A percentile compares a stretch with the other conserved stretches of the same genome.
phyloP scores from a whole-genome alignment of 768 basidiomycete species.

The Xerocomellus intermedius region DNA sequence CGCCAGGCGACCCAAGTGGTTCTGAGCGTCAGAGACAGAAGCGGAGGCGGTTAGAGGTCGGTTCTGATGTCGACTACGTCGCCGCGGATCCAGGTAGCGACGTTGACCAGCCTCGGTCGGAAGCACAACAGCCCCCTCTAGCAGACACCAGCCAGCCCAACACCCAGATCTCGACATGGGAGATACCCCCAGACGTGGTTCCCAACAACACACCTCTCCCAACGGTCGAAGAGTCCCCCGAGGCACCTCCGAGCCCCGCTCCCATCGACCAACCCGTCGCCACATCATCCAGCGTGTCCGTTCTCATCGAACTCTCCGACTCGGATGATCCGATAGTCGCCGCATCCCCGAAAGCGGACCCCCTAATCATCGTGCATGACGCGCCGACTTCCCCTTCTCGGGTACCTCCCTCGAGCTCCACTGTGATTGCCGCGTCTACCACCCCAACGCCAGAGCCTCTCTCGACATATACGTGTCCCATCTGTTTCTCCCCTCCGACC shows the following conservation, averaged over 20 bases:
- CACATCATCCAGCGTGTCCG: background rate
- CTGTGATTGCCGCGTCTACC: background rate
- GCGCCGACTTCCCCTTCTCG: background rate
- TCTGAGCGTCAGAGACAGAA: slow-evolving; percentile 16
- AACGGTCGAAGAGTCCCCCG: too few species aligned
- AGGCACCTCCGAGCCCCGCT: background rate
- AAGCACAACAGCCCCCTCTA: too few species aligned
- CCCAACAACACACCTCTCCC: too few species aligned
- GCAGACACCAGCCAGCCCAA: background rate
- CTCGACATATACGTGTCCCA: slow-evolving; percentile 71
- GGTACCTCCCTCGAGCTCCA: background rate
- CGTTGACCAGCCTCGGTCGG: background rate
- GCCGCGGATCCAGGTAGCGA: background rate
- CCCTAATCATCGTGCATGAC: background rate
- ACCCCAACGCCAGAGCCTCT: slow-evolving; percentile 34
- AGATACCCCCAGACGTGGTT: slow-evolving; percentile 13
- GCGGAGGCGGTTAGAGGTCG: slow-evolving; percentile 11
- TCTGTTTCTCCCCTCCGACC: slow-evolving; percentile 74
- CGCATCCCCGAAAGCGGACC: background rate
- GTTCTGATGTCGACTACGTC: background rate
- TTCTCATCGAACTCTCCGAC: slow-evolving; percentile 6
- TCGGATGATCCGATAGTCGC: background rate
- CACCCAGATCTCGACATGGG: slow-evolving; percentile 23
- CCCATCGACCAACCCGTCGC: background rate
- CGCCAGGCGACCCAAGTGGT: background rate